These are phyloP conservation scores for Berberis vulgaris DNA, from an alignment of 164 flowering plant genomes.

Conservation along the genomic window DNA sequence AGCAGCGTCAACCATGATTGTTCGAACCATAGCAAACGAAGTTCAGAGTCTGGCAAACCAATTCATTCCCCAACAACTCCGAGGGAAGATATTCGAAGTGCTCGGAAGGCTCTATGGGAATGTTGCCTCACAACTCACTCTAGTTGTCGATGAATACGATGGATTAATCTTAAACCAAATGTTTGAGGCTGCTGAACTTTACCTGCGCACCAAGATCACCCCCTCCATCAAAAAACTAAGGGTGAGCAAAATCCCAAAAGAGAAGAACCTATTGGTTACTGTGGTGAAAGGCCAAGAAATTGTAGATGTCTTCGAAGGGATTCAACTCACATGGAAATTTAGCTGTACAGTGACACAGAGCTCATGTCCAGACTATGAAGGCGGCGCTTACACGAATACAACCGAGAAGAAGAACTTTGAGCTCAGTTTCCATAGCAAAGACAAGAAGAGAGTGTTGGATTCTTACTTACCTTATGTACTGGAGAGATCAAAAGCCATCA, in stretches of 20 bases:
- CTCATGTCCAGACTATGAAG: too few relatives aligned
- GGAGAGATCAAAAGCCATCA: conserved; percentile 14
- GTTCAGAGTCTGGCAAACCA: conserved; percentile 20
- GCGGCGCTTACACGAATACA: too few relatives aligned
- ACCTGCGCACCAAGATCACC: conserved; percentile 20
- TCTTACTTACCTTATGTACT: conserved; percentile 29
- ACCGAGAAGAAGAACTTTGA: conserved; percentile 16
- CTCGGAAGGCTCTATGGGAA: conserved; percentile 11
- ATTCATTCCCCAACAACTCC: conserved; percentile 7
- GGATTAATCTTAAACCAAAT: conserved; percentile 27
- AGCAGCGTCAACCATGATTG: conserved; percentile 34
- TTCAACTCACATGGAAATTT: conserved; percentile 1
- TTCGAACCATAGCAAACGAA: conserved; percentile 32
- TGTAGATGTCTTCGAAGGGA: not conserved
- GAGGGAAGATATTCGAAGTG: conserved; percentile 13
- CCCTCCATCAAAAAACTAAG: conserved; percentile 15
- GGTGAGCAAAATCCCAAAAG: conserved; percentile 22
- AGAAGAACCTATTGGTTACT: conserved; percentile 13
- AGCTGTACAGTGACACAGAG: not conserved
- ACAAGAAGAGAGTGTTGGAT: conserved; percentile 20
- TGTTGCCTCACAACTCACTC: not conserved
- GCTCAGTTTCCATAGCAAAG: conserved; percentile 30
- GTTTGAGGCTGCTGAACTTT: conserved; percentile 28
- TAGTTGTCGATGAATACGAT: conserved; percentile 29
- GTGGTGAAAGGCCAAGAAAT: conserved; percentile 14